Percentiles rank a stretch among this genome's conserved stretches.
Conservation (phyloP, 257 asterid genomes). For the Sherardia arvensis region DNA sequence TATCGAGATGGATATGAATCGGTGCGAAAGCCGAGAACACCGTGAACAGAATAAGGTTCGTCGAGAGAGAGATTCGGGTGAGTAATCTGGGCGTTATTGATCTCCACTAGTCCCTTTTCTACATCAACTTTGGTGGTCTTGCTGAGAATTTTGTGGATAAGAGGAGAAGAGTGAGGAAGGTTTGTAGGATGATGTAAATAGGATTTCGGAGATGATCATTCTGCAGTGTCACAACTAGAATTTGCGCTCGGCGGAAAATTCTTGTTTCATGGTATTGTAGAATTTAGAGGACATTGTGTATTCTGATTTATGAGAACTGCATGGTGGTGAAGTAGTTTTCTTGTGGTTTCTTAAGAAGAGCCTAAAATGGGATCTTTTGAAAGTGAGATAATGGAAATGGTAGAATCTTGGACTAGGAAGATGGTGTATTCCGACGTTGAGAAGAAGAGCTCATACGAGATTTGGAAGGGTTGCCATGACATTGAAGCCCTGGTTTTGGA, state of each 20-base stretch:
- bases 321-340: slow-evolving; percentile 50
- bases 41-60: slow-evolving; percentile 51
- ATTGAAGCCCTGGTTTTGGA: slow-evolving; percentile 41
- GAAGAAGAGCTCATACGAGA: slow-evolving; percentile 70
- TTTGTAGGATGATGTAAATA: too few relatives aligned
- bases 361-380: slow-evolving; percentile 29
- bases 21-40: slow-evolving; percentile 34
- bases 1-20: slow-evolving; percentile 1
- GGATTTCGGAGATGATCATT: too few relatives aligned
- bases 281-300: too few relatives aligned
- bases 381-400: slow-evolving; percentile 50
- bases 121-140: slow-evolving; percentile 32
- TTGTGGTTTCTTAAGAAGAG: slow-evolving; percentile 30
- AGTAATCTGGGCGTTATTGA: slow-evolving; percentile 52
- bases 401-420: slow-evolving; percentile 65
- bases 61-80: slow-evolving; percentile 60
- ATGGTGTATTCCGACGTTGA: slow-evolving; percentile 42
- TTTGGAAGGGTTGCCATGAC: slow-evolving; percentile 58
- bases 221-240: too few relatives aligned
- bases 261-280: too few relatives aligned
- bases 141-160: slow-evolving; percentile 15
- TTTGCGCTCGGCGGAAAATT: too few relatives aligned
- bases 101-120: slow-evolving; percentile 22
- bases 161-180: too few relatives aligned
- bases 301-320: too few relatives aligned